A percentile compares a stretch with the other conserved stretches of the same genome.
Evolutionary conservation across 1,284 basidiomycete species (phyloP).

Genomic region (Farysia itapuensis): DNA sequence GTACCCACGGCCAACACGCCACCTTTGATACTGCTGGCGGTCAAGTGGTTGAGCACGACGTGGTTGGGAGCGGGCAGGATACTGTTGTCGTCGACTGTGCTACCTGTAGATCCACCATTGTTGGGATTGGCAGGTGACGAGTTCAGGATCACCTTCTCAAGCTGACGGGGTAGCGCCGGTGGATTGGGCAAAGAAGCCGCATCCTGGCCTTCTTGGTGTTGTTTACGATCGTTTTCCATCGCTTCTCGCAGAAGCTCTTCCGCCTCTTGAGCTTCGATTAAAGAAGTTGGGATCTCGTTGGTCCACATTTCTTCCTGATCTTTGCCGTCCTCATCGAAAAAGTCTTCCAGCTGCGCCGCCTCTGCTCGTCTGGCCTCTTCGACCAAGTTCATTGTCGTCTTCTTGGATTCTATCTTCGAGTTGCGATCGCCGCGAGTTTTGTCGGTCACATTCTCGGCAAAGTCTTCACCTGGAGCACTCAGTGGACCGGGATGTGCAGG

Average conservation of each 20-base stretch:
- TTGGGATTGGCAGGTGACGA: conserved; percentile 50
- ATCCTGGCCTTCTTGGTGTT: conserved; percentile 7
- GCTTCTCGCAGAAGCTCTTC: conserved; percentile 52
- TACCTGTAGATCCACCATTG: conserved; percentile 33
- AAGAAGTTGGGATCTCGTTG: conserved; percentile 58
- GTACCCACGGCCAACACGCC: conserved; percentile 90
- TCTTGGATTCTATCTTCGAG: conserved; percentile 39
- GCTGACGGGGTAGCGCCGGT: conserved; percentile 81
- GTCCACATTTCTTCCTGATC: conserved; percentile 57
- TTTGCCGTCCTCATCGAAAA: conserved; percentile 47
- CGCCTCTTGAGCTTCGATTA: conserved; percentile 56
- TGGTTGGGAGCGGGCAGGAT: conserved; percentile 86
- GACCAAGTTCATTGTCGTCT: conserved; percentile 38
- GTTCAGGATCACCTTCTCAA: conserved; percentile 93
- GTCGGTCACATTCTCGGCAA: conserved; percentile 20
- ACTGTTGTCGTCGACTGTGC: conserved; percentile 79
- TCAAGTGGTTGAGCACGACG: conserved; percentile 91
- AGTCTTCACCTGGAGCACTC: conserved; percentile 50
- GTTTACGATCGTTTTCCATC: conserved; percentile 3
- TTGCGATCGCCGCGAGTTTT: conserved; percentile 22
- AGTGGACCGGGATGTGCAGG: conserved; percentile 51
- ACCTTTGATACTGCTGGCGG: conserved; percentile 91
- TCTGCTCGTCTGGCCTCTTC: conserved; percentile 43
- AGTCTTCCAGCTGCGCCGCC: conserved; percentile 45
- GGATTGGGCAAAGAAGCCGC: conserved; percentile 33